Conservation (phyloP, 1,139 yeast genomes). For the Debaryomyces robertsiae region DNA sequence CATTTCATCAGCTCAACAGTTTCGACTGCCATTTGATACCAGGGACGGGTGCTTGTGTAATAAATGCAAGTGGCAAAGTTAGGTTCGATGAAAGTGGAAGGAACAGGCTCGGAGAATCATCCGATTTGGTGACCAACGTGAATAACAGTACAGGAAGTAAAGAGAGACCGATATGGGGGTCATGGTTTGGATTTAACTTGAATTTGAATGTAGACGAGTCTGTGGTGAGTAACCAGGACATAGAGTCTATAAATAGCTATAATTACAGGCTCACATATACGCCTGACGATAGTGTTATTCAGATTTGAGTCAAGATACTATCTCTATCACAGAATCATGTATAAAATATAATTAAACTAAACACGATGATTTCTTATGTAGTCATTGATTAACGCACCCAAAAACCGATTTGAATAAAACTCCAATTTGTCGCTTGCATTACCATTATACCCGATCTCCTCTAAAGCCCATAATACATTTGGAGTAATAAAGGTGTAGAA, state of each 20-base stretch:
- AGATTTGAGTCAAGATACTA: slow-evolving; percentile 22
- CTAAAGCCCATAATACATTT: slow-evolving; percentile 61
- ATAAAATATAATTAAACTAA: slow-evolving; percentile 12
- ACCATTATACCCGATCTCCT: slow-evolving; percentile 29
- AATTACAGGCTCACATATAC: slow-evolving; percentile 67
- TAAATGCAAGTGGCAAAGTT: slow-evolving; percentile 64
- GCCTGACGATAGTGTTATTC: slow-evolving; percentile 59
- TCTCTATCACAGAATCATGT: not conserved
- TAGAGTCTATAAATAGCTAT: slow-evolving; percentile 54
- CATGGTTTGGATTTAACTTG: slow-evolving; percentile 68
- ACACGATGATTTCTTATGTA: slow-evolving; percentile 23
- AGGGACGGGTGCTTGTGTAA: slow-evolving; percentile 57
- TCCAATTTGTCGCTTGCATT: slow-evolving; percentile 18
- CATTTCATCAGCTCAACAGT: slow-evolving; percentile 64
- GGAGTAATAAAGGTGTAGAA: slow-evolving; percentile 75
- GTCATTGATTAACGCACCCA: slow-evolving; percentile 37
- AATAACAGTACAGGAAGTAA: slow-evolving; percentile 17
- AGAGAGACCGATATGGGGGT: slow-evolving; percentile 56
- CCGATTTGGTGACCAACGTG: slow-evolving; percentile 39
- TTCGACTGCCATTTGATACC: slow-evolving; percentile 74
- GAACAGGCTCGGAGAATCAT: slow-evolving; percentile 61
- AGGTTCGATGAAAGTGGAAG: slow-evolving; percentile 75
- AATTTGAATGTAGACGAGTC: slow-evolving; percentile 61
- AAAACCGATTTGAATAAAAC: slow-evolving; percentile 35
- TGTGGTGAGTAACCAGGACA: slow-evolving; percentile 43